Base-by-base conservation (phyloP, 257 asterid species). In the Ilex asprella region DNA sequence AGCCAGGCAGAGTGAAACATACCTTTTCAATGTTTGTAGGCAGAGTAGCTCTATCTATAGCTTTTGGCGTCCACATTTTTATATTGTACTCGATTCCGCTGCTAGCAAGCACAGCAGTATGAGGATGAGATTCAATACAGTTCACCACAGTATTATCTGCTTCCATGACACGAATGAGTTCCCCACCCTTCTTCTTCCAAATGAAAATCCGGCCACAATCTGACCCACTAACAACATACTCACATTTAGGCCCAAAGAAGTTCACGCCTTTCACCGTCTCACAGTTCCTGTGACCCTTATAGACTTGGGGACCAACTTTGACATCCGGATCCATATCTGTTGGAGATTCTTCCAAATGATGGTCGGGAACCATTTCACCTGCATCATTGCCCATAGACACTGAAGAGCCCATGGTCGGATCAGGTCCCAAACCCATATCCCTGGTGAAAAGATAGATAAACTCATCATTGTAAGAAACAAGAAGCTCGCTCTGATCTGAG, bases 201-300 rank as follows among this genome's bases (percentile, higher is more conserved):
- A 92, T 83, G 76, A 86, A 92, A 67, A 92, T 87, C 50, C 96
- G 73, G 54, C 99, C 99, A 85, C 97, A 89, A 53, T 89, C 95
- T 27, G 99, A 92, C 56, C 97, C 96, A 62, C 96, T 92, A 74
- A 82, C 83, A 60, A 92, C 91, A 78, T 89, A 92, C 63, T 92
- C 99, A 53, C 86, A 76, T 63, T 68, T 92, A 15, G 99, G 96
- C 65, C 99, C 99, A 73, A 83, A 84, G 75, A 92, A 89, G 60
- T 71, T 79, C 55, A 89, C 97, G 11, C 94, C 95, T 77, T 85
- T 89, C 70, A 92, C 88, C 7, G 97, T 92, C 68, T 83, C 84
- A 41, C 64, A 65, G 81, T 92, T 92, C 65, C 61, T 70, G 64
- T 89, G 97, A 72, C 97, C 97, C 77, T 72, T 89, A 77, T 86